Evolutionary conservation across 2,329 filamentous ascomycete genomes (phyloP).

Genomic region (Ceratocystis papillata): DNA sequence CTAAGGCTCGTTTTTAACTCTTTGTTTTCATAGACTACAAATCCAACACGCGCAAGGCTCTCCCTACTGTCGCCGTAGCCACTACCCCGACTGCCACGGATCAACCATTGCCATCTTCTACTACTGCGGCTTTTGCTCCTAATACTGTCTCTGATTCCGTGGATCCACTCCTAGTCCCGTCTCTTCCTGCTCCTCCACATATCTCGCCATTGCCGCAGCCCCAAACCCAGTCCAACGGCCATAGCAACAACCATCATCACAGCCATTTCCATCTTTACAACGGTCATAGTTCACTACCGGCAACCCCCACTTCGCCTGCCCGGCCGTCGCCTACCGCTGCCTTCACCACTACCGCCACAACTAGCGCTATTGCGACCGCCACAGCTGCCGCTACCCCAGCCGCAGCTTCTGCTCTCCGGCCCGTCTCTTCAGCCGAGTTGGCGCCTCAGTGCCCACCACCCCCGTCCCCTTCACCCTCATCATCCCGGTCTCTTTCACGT

Average conservation of each 20-base stretch:
- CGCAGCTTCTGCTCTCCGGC: background rate
- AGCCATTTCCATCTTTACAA: background rate
- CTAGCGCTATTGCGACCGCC: constrained; percentile 4
- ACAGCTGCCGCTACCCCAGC: constrained; percentile 3
- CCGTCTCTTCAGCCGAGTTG: background rate
- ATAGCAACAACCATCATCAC: background rate
- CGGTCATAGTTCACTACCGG: background rate
- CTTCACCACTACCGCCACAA: constrained; percentile 1
- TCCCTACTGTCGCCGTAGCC: background rate
- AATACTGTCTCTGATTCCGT: background rate
- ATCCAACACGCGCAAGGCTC: constrained; percentile 3
- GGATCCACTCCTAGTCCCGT: background rate
- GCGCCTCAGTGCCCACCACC: background rate
- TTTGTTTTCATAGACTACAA: constrained; percentile 13
- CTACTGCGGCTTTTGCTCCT: background rate
- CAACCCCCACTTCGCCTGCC: background rate
- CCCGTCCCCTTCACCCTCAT: constrained; percentile 6
- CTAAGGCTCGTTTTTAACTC: background rate
- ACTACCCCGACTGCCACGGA: background rate
- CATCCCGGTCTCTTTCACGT: constrained; percentile 27
- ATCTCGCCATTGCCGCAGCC: background rate
- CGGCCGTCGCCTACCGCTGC: constrained; percentile 8
- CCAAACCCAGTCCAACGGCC: background rate
- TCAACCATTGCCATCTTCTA: background rate
- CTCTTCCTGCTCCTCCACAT: background rate